A percentile compares a stretch with the other conserved stretches of the same genome.
Conservation (phyloP, 2,329 filamentous ascomycete genomes). For the Ophiostoma sp. region DNA sequence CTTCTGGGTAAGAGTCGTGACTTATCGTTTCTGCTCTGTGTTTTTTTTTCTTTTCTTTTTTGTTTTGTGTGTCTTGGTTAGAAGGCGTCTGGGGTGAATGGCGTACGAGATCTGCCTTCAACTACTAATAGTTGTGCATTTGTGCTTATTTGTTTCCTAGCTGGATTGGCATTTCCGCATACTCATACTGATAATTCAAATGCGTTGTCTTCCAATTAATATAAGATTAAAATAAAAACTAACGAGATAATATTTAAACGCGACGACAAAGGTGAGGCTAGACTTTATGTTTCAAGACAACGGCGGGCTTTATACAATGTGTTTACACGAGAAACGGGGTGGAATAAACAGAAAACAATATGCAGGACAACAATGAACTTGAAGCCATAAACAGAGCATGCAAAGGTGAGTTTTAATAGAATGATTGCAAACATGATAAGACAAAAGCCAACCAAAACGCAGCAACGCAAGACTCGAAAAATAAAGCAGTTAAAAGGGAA, state of each 20-base stretch:
- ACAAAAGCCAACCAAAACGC: background rate
- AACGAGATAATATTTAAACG: background rate
- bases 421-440: background rate
- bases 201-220: background rate
- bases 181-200: background rate
- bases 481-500: background rate
- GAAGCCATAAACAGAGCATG: background rate
- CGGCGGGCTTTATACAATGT: background rate
- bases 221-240: background rate
- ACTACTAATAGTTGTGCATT: background rate
- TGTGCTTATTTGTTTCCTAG: background rate
- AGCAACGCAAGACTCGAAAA: conserved; percentile 3
- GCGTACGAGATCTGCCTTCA: background rate
- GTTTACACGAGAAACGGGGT: background rate
- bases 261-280: background rate
- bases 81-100: background rate
- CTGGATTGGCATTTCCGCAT: background rate
- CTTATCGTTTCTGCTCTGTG: background rate
- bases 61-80: background rate
- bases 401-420: background rate
- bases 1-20: background rate
- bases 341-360: background rate
- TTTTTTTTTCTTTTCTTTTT: background rate
- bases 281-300: background rate
- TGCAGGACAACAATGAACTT: background rate